phyloP scores from a whole-genome alignment of 495 filamentous ascomycete genomes.

The Hypomontagnella submonticulosa region DNA sequence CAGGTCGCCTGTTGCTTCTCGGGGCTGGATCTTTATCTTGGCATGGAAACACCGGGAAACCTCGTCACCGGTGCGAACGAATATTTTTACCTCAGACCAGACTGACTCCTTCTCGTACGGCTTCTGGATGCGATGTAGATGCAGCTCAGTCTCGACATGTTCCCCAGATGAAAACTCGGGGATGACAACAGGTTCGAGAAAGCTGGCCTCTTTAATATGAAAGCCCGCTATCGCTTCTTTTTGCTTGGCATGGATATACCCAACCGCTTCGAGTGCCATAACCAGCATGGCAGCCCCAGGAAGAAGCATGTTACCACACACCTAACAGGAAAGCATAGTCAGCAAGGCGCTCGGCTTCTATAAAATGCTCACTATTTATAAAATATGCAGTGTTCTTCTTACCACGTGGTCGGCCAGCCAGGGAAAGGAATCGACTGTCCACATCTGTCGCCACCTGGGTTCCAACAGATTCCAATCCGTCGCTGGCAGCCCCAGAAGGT shows the following conservation, averaged over 20 bases:
- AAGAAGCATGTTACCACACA: too few relatives aligned
- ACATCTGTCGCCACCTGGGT: slow-evolving; percentile 56
- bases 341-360: too few relatives aligned
- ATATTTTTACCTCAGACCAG: slow-evolving; percentile 47
- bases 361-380: too few relatives aligned
- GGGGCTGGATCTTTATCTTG: slow-evolving; percentile 46
- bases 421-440: slow-evolving; percentile 54
- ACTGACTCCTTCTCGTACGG: slow-evolving; percentile 41
- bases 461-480: slow-evolving; percentile 44
- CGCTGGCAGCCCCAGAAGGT: slow-evolving; percentile 39
- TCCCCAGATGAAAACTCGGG: slow-evolving; percentile 44
- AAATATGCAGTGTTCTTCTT: too few relatives aligned
- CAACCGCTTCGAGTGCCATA: slow-evolving; percentile 63
- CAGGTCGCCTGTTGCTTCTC: too few relatives aligned
- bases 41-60: slow-evolving; percentile 51
- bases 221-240: slow-evolving; percentile 44
- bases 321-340: too few relatives aligned
- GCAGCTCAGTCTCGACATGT: slow-evolving; percentile 47
- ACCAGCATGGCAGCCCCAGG: slow-evolving; percentile 66
- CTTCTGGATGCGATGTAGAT: slow-evolving; percentile 41
- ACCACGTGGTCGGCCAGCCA: slow-evolving; percentile 67
- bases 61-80: slow-evolving; percentile 27
- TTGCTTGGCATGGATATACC: slow-evolving; percentile 39
- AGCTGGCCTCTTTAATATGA: slow-evolving; percentile 47
- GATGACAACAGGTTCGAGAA: slow-evolving; percentile 51